Evolutionary conservation across 495 filamentous ascomycete genomes (phyloP).

Genomic region (Aspergillus coremiiformis): DNA sequence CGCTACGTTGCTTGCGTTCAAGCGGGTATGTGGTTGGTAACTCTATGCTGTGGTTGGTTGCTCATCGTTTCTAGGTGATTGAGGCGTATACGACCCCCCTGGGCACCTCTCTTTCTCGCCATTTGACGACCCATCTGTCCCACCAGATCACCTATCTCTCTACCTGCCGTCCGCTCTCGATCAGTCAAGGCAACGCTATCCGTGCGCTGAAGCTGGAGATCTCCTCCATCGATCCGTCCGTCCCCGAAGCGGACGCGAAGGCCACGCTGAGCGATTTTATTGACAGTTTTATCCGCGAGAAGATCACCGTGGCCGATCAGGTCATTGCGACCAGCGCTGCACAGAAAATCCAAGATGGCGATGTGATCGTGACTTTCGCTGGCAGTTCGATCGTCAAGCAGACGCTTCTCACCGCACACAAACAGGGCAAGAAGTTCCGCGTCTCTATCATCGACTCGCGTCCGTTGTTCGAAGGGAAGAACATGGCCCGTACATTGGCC

Average conservation of each 20-base stretch:
- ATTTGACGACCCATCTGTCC: conserved; percentile 88
- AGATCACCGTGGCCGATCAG: conserved; percentile 77
- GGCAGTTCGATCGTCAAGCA: conserved; percentile 78
- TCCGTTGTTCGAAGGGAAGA: conserved; percentile 73
- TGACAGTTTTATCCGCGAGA: conserved; percentile 83
- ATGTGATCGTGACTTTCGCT: conserved; percentile 84
- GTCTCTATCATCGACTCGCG: conserved; percentile 82
- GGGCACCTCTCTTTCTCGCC: conserved; percentile 73
- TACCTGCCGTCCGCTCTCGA: conserved; percentile 84
- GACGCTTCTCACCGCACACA: conserved; percentile 64
- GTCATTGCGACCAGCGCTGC: conserved; percentile 72
- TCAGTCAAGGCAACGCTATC: conserved; percentile 93
- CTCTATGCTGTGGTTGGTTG: conserved; percentile 1
- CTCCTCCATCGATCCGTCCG: conserved; percentile 73
- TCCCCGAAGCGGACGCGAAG: conserved; percentile 72
- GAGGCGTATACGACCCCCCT: conserved; percentile 83
- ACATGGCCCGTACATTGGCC: conserved; percentile 60
- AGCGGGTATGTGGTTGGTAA: conserved; percentile 53
- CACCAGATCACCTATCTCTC: conserved; percentile 92
- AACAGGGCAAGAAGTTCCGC: conserved; percentile 62
- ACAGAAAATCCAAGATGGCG: conserved; percentile 66
- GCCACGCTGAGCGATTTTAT: conserved; percentile 67
- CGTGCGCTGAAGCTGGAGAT: conserved; percentile 87
- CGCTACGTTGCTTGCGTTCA: conserved; percentile 81
- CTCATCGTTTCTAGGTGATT: conserved; percentile 56